Evolutionary conservation across 257 asterid species (phyloP), one percentile per base, ranked within the genome.

Genomic region (Plantago ovata): DNA sequence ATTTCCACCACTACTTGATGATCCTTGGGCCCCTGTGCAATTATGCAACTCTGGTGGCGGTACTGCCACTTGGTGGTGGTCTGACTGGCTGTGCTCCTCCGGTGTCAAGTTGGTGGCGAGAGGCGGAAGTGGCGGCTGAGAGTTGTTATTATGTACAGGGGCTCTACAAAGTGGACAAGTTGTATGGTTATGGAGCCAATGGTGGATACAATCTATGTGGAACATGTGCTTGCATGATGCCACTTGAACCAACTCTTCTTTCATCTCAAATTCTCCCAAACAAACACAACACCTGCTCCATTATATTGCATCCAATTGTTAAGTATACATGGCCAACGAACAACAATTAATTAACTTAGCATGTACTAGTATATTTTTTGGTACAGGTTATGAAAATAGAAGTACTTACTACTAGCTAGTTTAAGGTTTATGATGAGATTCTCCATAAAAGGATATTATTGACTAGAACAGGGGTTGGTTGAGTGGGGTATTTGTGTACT

Each of bases 151-250:
- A 20, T 24, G 38, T 15, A 79, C 77, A 2, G 80, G 69, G 44
- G 82, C 62, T 77, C 96, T 72, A 64, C 96, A 88, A 10, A 88
- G 87, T 21, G 96, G 96, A 67, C 96, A 88, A 44, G 93, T 77
- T 16, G 85, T 70, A 53, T 81, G 74, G 14, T 84, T 80, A 38
- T 33, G 87, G 54, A 88, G 89, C 96, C 96, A 88, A 14, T 71
- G 80, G 52, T 62, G 82, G 15, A 88, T 80, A 52, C 96, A 88
- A 12, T 82, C 78, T 1, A 44, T 52, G 55, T 88, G 96, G 66
- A 88, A 88, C 13, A 84, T 54, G 67, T 88, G 96, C 64, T 84
- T 83, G 77, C 96, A 88, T 36, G 69, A 54, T 47, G 75, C 73
- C 28, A 87, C 82, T 65, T 80, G 77, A 41, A 80, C 72, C 57